Percentiles rank a stretch among this genome's conserved stretches.
Evolutionary conservation across 257 asterid genomes (phyloP).

Genomic region (Scutellaria baicalensis): DNA sequence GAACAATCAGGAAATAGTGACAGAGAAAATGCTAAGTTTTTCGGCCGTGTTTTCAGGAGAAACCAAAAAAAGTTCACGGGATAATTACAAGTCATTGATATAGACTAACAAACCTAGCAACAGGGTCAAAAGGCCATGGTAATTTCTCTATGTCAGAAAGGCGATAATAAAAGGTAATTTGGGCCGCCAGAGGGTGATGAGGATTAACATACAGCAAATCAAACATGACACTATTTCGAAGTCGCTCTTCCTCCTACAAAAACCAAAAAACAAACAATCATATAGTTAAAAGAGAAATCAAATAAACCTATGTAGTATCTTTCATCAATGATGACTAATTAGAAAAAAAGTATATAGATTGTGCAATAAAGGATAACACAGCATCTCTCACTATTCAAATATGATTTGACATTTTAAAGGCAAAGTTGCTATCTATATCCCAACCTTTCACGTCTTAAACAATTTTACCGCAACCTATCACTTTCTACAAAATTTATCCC

Average conservation of each 20-base stretch:
- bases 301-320: background rate
- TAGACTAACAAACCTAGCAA: conserved; percentile 32
- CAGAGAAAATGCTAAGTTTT: background rate
- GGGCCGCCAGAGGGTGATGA: conserved; percentile 58
- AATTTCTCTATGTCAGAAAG: conserved; percentile 29
- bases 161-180: conserved; percentile 48
- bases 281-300: background rate
- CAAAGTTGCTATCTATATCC: no score
- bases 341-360: background rate
- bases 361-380: background rate
- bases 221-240: conserved; percentile 70
- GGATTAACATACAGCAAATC: conserved; percentile 82
- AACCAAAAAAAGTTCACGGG: no score
- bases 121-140: conserved; percentile 49
- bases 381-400: no score
- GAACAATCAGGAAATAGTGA: background rate
- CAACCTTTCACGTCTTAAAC: no score
- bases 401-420: no score
- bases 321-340: background rate
- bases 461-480: no score
- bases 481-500: no score
- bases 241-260: conserved; percentile 72
- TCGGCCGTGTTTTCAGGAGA: no score
- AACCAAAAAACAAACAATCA: conserved; percentile 1
- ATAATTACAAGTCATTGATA: no score